phyloP scores from a whole-genome alignment of 495 filamentous ascomycete genomes.

The Aspergillus carlsbadensis region DNA sequence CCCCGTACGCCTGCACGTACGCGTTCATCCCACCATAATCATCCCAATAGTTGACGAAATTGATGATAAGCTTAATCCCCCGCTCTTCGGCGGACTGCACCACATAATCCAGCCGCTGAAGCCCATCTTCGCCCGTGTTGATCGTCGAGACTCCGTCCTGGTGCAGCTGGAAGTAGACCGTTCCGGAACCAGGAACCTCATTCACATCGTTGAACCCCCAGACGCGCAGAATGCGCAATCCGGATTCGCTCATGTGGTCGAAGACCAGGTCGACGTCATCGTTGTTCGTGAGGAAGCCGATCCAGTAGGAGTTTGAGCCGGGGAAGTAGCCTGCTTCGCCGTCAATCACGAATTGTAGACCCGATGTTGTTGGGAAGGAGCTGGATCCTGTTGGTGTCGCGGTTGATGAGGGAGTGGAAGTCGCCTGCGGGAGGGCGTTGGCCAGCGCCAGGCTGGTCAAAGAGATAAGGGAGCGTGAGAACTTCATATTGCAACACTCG shows the following conservation, averaged over 20 bases:
- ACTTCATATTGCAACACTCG: conserved; percentile 10
- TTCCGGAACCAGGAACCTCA: conserved; percentile 40
- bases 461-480: conserved; percentile 60
- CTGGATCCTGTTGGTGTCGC: neutral
- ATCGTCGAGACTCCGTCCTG: conserved; percentile 53
- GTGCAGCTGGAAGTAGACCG: conserved; percentile 61
- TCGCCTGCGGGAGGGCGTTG: conserved; percentile 13
- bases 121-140: conserved; percentile 65
- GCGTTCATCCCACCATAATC: conserved; percentile 43
- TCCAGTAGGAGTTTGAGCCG: conserved; percentile 76
- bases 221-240: conserved; percentile 66
- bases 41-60: conserved; percentile 48
- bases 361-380: conserved; percentile 48
- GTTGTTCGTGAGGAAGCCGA: conserved; percentile 63
- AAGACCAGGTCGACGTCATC: conserved; percentile 62
- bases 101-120: conserved; percentile 67
- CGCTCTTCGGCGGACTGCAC: conserved; percentile 56
- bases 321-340: conserved; percentile 61
- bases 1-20: conserved; percentile 62
- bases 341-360: conserved; percentile 60
- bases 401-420: neutral
- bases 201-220: conserved; percentile 74
- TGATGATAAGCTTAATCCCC: conserved; percentile 60
- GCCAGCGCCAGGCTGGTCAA: conserved; percentile 22
- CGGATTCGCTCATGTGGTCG: conserved; percentile 47